phyloP scores from a whole-genome alignment of 768 basidiomycete species.

The Hortiboletus flavorubellus region DNA sequence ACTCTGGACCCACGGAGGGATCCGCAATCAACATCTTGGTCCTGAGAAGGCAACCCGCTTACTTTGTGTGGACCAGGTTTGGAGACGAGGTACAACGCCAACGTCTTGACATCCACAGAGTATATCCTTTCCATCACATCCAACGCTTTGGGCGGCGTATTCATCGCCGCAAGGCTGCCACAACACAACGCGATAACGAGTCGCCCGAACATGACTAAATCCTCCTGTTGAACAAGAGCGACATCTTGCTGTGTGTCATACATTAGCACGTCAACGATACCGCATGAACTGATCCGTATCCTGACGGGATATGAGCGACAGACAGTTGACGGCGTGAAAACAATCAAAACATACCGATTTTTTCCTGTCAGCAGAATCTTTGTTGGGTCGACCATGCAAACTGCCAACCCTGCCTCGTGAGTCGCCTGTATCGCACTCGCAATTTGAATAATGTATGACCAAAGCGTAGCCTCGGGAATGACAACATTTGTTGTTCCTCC shows the following conservation, averaged over 20 bases:
- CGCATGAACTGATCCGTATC: conserved; percentile 82
- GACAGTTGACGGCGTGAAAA: background rate
- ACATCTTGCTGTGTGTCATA: conserved; percentile 68
- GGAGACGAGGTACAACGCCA: conserved; percentile 72
- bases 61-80: conserved; percentile 70
- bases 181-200: conserved; percentile 80
- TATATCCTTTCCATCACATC: conserved; percentile 74
- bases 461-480: conserved; percentile 78
- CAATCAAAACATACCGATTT: conserved; percentile 57
- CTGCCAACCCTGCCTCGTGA: conserved; percentile 77
- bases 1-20: conserved; percentile 38
- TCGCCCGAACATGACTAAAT: conserved; percentile 81
- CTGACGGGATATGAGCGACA: conserved; percentile 36
- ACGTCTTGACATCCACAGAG: conserved; percentile 76
- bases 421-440: conserved; percentile 82
- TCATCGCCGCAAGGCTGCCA: conserved; percentile 56
- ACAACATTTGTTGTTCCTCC: conserved; percentile 25
- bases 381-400: conserved; percentile 78
- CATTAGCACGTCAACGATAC: conserved; percentile 80
- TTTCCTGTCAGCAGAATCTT: conserved; percentile 88
- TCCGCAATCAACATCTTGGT: background rate
- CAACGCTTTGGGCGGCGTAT: conserved; percentile 63
- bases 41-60: background rate
- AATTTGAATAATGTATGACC: conserved; percentile 92
- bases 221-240: conserved; percentile 74